These are phyloP conservation scores for Penicillium paneum DNA, from an alignment of 2,329 filamentous ascomycete species.

Conservation along the genomic window DNA sequence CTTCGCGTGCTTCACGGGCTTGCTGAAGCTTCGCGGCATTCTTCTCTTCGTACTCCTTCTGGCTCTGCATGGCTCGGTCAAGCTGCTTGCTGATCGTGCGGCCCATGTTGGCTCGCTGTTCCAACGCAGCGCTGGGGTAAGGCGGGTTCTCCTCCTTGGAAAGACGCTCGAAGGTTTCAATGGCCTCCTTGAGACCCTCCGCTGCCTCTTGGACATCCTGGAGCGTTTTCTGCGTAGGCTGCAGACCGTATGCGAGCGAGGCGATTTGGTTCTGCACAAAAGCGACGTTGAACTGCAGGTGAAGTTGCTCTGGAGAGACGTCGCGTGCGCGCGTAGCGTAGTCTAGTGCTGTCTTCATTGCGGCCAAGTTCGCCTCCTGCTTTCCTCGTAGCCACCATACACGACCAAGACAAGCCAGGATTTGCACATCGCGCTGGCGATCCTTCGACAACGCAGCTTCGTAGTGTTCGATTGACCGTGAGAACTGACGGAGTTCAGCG, in stretches of 20 bases:
- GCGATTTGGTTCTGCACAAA: slow-evolving; percentile 96
- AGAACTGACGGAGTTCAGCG: slow-evolving; percentile 83
- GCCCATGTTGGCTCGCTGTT: slow-evolving; percentile 96
- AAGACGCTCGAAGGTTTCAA: slow-evolving; percentile 63
- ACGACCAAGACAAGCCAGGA: slow-evolving; percentile 80
- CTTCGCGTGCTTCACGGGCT: slow-evolving; percentile 75
- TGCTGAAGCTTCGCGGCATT: slow-evolving; percentile 84
- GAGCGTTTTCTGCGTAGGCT: slow-evolving; percentile 72
- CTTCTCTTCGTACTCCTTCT: slow-evolving; percentile 88
- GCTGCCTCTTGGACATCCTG: slow-evolving; percentile 77
- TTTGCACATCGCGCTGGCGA: slow-evolving; percentile 71
- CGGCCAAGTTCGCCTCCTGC: slow-evolving; percentile 60
- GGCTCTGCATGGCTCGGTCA: slow-evolving; percentile 76
- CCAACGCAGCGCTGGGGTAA: slow-evolving; percentile 85
- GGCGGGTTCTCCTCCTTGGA: slow-evolving; percentile 66
- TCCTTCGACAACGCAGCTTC: slow-evolving; percentile 79
- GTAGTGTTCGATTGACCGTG: slow-evolving; percentile 90
- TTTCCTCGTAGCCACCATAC: slow-evolving; percentile 82
- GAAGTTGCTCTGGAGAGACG: slow-evolving; percentile 75
- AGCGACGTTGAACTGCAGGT: slow-evolving; percentile 96
- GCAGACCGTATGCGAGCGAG: slow-evolving; percentile 69
- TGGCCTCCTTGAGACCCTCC: slow-evolving; percentile 78
- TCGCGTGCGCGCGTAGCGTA: slow-evolving; percentile 67
- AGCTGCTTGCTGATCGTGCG: slow-evolving; percentile 92
- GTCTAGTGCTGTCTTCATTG: slow-evolving; percentile 62